Evolutionary conservation across 2,329 filamentous ascomycete species (phyloP), one percentile per base, ranked within the genome.

Genomic region (Proliferodiscus dingleyae): DNA sequence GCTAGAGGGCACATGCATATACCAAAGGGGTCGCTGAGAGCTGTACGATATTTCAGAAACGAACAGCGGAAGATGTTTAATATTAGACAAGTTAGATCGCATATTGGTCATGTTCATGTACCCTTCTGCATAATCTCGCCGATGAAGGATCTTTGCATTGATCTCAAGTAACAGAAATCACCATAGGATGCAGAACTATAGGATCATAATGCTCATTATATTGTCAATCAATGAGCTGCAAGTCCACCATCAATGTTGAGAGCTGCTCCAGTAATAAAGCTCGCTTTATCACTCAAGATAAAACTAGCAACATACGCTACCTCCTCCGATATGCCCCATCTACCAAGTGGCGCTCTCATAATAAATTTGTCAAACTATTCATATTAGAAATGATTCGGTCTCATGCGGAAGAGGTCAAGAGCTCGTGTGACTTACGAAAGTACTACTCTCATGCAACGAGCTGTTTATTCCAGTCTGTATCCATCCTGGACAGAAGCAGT

Each of bases 401-500:
- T n/a, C n/a, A n/a, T n/a, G n/a, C 21, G 21, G 8, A n/a, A 39
- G 9, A 30, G 18, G 26, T 33, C 22, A 34, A 18, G 22, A 16
- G 21, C 19, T n/a, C n/a, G 3, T 2, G 5, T 3, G 19, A 45
- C 47, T 45, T 40, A 53, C 54, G 6, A 41, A 13, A 16, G 3
- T 15, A n/a, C 9, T 24, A 42, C 4, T 43, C 11, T 46, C 43
- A 32, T 29, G 29, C 9, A 51, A 16, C 2, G 1, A 2, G 13
- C 43, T 23, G 11, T 33, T 50, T 40, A 55, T 51, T 4, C n/a
- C 40, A 5, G 55, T 58, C 7, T 39, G 30, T 11, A 55, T 55
- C 49, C 52, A 59, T 19, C 56, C 57, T 19, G 57, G 56, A 37
- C 51, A 55, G 7, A 60, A 37, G 43, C 49, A 55, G 30, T 60